Evolutionary conservation across 495 filamentous ascomycete genomes (phyloP).

Genomic region (Xylaria venustula): DNA sequence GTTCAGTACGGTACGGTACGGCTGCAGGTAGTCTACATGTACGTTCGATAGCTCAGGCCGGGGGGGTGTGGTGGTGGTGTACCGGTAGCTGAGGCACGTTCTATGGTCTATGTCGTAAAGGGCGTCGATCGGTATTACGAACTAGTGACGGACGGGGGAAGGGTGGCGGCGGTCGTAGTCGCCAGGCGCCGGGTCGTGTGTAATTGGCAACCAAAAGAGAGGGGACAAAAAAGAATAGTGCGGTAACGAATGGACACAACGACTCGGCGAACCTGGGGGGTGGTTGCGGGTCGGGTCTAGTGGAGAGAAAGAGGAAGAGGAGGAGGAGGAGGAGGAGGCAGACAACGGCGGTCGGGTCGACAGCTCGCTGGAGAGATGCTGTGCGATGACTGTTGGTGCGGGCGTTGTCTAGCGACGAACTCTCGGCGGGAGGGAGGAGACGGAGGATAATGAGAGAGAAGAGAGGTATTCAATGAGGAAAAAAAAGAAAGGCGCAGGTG

Average conservation of each 20-base stretch:
- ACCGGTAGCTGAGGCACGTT: neutral
- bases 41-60: constrained; percentile 6
- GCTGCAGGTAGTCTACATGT: neutral
- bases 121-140: constrained; percentile 17
- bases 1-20: constrained; percentile 4
- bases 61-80: neutral
- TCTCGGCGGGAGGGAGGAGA: neutral
- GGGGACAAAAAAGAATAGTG: constrained; percentile 13
- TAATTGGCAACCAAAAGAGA: neutral
- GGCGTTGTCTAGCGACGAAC: constrained; percentile 8
- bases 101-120: constrained; percentile 1
- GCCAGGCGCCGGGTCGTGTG: neutral
- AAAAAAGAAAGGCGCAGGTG: constrained; percentile 8
- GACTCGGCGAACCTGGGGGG: neutral
- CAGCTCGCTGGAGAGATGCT: constrained; percentile 7
- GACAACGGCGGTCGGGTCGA: constrained; percentile 3
- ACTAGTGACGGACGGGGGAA: neutral
- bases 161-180: constrained; percentile 1
- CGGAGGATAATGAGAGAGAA: neutral
- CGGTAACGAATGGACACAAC: constrained; percentile 17
- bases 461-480: neutral
- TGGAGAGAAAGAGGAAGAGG: constrained; percentile 2
- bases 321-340: neutral
- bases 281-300: constrained; percentile 5
- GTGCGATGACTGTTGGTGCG: constrained; percentile 10